phyloP scores from a whole-genome alignment of 371 early-diverging fungal species.

The Syncephalastrum racemosum region DNA sequence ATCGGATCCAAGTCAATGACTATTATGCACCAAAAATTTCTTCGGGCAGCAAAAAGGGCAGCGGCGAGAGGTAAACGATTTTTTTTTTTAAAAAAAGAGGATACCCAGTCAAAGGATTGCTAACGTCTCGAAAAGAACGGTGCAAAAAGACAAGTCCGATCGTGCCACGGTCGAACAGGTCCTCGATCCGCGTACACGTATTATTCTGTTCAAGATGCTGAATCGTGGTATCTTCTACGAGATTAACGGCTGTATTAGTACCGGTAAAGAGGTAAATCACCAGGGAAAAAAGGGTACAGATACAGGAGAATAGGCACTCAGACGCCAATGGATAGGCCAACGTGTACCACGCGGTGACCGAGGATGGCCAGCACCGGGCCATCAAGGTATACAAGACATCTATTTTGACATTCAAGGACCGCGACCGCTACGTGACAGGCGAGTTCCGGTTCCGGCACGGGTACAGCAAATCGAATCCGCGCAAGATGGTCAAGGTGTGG shows the following conservation, averaged over 20 bases:
- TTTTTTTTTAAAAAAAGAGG: neutral
- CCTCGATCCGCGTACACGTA: constrained; percentile 96
- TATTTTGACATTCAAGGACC: constrained; percentile 97
- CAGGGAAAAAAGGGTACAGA: constrained; percentile 1
- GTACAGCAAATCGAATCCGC: constrained; percentile 93
- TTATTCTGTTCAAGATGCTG: constrained; percentile 95
- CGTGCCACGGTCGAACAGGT: constrained; percentile 98
- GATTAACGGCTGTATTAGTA: constrained; percentile 97
- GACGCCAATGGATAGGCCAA: constrained; percentile 65
- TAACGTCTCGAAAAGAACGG: constrained; percentile 20
- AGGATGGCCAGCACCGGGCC: constrained; percentile 82
- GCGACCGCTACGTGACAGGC: constrained; percentile 98
- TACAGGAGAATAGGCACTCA: neutral
- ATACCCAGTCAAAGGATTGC: neutral
- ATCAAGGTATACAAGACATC: constrained; percentile 99
- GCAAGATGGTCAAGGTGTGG: constrained; percentile 99
- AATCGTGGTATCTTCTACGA: constrained; percentile 89
- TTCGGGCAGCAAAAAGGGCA: constrained; percentile 77
- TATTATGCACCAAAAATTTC: constrained; percentile 43
- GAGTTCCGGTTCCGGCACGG: constrained; percentile 98
- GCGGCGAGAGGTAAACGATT: constrained; percentile 72
- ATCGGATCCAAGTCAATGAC: constrained; percentile 61
- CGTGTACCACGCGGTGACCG: constrained; percentile 95
- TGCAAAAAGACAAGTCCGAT: constrained; percentile 89
- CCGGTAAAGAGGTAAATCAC: constrained; percentile 90